Conservation (phyloP, 495 filamentous ascomycete genomes). For the Tuber calosporum region DNA sequence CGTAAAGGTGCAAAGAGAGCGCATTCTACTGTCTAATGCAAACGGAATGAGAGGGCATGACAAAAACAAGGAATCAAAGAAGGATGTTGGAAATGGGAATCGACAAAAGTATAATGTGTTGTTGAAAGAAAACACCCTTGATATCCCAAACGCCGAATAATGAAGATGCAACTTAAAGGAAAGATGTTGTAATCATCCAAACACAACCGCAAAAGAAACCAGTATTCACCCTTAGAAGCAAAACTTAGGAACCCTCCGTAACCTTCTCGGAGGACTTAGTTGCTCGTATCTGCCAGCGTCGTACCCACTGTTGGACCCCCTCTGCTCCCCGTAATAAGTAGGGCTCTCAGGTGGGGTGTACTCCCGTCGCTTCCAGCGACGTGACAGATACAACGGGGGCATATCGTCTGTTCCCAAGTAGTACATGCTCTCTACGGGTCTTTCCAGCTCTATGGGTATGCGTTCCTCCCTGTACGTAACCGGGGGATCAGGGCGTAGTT, state of each 20-base stretch:
- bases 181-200: background rate
- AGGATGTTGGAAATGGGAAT: background rate
- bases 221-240: background rate
- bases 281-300: background rate
- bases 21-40: background rate
- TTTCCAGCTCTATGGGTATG: slow-evolving; percentile 10
- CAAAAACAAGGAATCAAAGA: background rate
- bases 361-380: slow-evolving; percentile 14
- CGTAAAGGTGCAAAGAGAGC: background rate
- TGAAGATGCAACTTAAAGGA: background rate
- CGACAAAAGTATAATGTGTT: background rate
- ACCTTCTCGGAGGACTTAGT: background rate
- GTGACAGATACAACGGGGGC: slow-evolving; percentile 29
- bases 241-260: slow-evolving; percentile 1
- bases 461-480: background rate
- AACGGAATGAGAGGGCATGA: background rate
- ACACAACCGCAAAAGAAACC: background rate
- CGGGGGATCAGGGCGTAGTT: slow-evolving; percentile 6
- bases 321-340: background rate
- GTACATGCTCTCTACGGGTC: slow-evolving; percentile 25
- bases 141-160: background rate
- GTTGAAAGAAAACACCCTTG: background rate
- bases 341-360: background rate
- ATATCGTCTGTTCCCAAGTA: slow-evolving; percentile 28
- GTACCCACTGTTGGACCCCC: background rate